Evolutionary conservation across 108 stramenopile genomes (phyloP), one percentile per base, ranked within the genome.

Genomic region (Stephanodiscus triporus): DNA sequence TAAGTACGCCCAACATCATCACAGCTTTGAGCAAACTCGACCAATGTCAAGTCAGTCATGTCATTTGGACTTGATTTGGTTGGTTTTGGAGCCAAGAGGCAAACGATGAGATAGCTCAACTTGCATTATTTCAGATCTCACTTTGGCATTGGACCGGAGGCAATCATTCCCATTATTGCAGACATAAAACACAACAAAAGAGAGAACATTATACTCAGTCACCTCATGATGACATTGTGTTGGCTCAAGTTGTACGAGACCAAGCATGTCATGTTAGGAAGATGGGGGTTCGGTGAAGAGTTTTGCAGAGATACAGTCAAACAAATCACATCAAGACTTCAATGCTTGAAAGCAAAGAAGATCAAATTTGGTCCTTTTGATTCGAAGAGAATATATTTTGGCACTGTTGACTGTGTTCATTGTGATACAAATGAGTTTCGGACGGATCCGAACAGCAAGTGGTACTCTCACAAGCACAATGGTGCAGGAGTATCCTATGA

Each of bases 191-290:
- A 16, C 11, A 2, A 11, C 14, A 11, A 45, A 45, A 16, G 43
- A n/a, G n/a, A n/a, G n/a, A n/a, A 45, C 43, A 34, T 34, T 34
- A 5, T 34, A 4, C 32, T 34, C 32, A 34, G 5, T 2, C 32
- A 34, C 32, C 43, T 45, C 43, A 16, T 45, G 42, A 32, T 27
- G 49, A 48, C 58, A 17, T 32, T 36, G 32, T 29, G 58, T 34
- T 59, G 58, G 58, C 30, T 59, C 19, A 59, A 59, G 37, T 36
- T 59, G n/a, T 59, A 59, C 14, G 58, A 59, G 30, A 59, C 58
- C 0, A 13, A 59, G 30, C 30, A 59, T 19, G 58, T 59, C 13
- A 59, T 59, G 58, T 27, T 34, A 59, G 58, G 58, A 32, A 59
- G 58, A 59, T 59, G 32, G 58, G 58, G 16, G 4, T 36, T n/a